phyloP scores from a whole-genome alignment of 371 early-diverging fungal species.

The Parasitella parasitica region DNA sequence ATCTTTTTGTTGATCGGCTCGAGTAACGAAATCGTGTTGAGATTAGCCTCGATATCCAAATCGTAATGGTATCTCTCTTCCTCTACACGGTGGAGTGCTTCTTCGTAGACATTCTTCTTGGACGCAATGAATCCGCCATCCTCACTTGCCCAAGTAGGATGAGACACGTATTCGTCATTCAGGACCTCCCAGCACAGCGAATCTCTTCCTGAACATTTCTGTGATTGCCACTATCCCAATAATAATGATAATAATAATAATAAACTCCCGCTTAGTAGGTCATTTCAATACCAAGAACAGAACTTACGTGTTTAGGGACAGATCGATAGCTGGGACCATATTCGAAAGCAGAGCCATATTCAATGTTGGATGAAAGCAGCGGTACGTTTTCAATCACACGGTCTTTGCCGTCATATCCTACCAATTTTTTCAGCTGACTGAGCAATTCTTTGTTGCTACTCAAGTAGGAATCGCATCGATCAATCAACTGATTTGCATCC shows the following conservation, averaged over 20 bases:
- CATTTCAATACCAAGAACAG: background rate
- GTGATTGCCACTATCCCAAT: conserved; percentile 38
- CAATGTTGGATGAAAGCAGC: background rate
- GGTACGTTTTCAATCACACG: conserved; percentile 34
- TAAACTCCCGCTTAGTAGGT: too few relatives aligned
- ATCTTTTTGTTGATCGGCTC: conserved; percentile 80
- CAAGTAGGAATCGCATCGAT: conserved; percentile 79
- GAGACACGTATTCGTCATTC: conserved; percentile 93
- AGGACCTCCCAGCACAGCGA: conserved; percentile 88
- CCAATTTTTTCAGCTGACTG: conserved; percentile 88
- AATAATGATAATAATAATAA: too few relatives aligned
- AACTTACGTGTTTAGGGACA: conserved; percentile 63
- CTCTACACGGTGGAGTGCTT: conserved; percentile 92
- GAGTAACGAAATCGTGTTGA: conserved; percentile 85
- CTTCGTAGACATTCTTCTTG: conserved; percentile 94
- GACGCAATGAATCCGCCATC: conserved; percentile 90
- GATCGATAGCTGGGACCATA: conserved; percentile 46
- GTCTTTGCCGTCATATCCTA: conserved; percentile 77
- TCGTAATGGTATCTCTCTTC: conserved; percentile 88
- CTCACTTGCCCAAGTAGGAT: conserved; percentile 95
- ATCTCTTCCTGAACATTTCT: conserved; percentile 86
- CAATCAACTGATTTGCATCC: conserved; percentile 76
- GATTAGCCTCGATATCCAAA: conserved; percentile 91
- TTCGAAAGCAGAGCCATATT: conserved; percentile 1
- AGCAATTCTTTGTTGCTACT: conserved; percentile 73